Evolutionary conservation across 495 filamentous ascomycete genomes (phyloP).

Genomic region (Hypomontagnella monticulosa): DNA sequence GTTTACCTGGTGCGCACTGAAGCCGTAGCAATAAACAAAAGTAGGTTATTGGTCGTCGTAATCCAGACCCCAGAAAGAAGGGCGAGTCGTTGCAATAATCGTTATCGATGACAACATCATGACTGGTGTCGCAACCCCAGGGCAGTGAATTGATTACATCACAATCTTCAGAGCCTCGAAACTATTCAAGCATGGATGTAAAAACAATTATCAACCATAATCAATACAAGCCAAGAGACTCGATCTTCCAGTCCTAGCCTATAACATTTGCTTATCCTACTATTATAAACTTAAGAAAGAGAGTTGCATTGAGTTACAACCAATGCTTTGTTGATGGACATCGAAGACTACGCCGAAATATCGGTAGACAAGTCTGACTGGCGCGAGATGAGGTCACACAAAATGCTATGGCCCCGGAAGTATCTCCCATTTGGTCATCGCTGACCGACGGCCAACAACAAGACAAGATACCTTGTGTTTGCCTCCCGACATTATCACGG

Average conservation of each 20-base stretch:
- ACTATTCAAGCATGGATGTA: too few relatives aligned
- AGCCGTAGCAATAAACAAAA: too few relatives aligned
- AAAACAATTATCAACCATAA: too few relatives aligned
- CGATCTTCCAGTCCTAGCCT: too few relatives aligned
- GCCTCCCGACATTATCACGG: constrained; percentile 1
- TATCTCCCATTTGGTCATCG: constrained; percentile 18
- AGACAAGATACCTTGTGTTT: neutral
- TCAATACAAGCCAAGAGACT: too few relatives aligned
- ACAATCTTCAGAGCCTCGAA: too few relatives aligned
- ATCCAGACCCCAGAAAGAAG: neutral
- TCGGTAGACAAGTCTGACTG: constrained; percentile 5
- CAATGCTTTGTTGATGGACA: too few relatives aligned
- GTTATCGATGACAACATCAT: constrained; percentile 24
- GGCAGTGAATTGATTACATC: neutral
- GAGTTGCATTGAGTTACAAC: too few relatives aligned
- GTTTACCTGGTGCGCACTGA: too few relatives aligned
- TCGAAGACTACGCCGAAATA: neutral
- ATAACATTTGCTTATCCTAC: too few relatives aligned
- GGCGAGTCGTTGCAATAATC: constrained; percentile 12
- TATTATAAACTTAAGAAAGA: too few relatives aligned
- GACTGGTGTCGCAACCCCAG: neutral
- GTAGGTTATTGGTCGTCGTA: too few relatives aligned
- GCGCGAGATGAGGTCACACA: constrained; percentile 21
- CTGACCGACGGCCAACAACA: constrained; percentile 1
- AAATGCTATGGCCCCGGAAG: neutral